Base-by-base conservation (phyloP, 1,284 basidiomycete species). In the Ganoderma sinense region DNA sequence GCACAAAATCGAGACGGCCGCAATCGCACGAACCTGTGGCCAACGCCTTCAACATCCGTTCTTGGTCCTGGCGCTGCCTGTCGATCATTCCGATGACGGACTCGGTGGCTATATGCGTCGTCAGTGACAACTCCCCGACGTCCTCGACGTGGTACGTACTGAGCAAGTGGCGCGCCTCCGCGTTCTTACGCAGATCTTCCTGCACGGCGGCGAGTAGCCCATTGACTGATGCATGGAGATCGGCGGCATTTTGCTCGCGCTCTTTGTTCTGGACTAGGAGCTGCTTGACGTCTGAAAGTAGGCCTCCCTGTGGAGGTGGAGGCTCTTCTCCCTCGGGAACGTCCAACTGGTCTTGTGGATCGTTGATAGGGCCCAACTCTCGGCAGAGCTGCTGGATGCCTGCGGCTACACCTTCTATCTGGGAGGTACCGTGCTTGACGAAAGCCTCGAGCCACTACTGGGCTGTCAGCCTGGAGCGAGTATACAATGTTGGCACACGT, bases 401-500 rank as follows among this genome's bases (percentile, higher is more conserved):
- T 26, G 82, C 82, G 10, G 88, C 86, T 43, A 95, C 84, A 36
- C 81, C 81, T 75, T 91, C 88, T 36, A 94, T 89, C 71, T 95
- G 91, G 20, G 85, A 85, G 0, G 91, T 90, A 10, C 91, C 90
- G 65, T 91, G 90, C 59, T 88, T 88, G 51, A 95, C 92, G 77
- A 95, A 95, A 3, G 89, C 84, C 74, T 95, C 94, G 39, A 96
- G 85, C 94, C 94, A 96, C 92, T 94, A 60, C 4, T 31, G n/a
- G 20, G 2, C 31, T 61, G 39, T 43, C 16, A 65, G 29, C 26
- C 31, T 23, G 6, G 31, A 33, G 33, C 39, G 14, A 41, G 5
- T 6, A n/a, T 4, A 26, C 3, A 11, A 29, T n/a, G 20, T 26
- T 29, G 13, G 53, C 56, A 59, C 43, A 77, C 85, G 71, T 73